A percentile compares a stretch with the other conserved stretches of the same genome.
Evolutionary conservation across 2,329 filamentous ascomycete species (phyloP).

Genomic region (Cladorrhinum sp.): DNA sequence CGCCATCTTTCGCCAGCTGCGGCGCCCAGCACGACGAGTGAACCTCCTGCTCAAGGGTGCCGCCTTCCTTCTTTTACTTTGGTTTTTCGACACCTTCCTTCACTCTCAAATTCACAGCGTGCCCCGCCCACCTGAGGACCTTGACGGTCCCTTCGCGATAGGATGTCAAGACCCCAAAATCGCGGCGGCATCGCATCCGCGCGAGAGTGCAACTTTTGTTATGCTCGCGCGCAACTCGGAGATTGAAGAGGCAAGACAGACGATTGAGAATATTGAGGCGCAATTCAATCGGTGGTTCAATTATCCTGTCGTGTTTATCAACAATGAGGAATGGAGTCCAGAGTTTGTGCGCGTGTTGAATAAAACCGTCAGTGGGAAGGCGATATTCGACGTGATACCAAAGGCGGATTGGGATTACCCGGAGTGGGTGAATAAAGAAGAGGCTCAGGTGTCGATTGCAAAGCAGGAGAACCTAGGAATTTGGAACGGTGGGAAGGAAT

Average conservation of each 20-base stretch:
- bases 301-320: conserved; percentile 47
- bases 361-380: conserved; percentile 35
- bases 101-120: conserved; percentile 37
- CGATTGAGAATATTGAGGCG: conserved; percentile 40
- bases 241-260: conserved; percentile 37
- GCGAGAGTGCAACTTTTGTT: conserved; percentile 44
- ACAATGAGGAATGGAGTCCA: conserved; percentile 42
- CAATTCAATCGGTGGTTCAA: conserved; percentile 48
- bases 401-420: conserved; percentile 41
- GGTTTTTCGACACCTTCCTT: conserved; percentile 35
- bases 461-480: conserved; percentile 30
- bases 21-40: conserved; percentile 12
- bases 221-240: conserved; percentile 48
- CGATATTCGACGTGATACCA: conserved; percentile 42
- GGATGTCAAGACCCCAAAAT: conserved; percentile 40
- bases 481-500: conserved; percentile 39
- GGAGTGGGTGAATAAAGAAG: conserved; percentile 23
- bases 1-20: conserved; percentile 7
- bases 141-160: conserved; percentile 40
- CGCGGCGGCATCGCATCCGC: conserved; percentile 26
- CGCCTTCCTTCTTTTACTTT: conserved; percentile 30
- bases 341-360: conserved; percentile 39
- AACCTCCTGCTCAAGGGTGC: conserved; percentile 7
- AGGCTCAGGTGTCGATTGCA: conserved; percentile 24
- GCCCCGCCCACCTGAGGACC: conserved; percentile 33